Percentiles rank a stretch among this genome's conserved stretches.
These are phyloP conservation scores for Plasmodium billcollinsi DNA, from an alignment of 169 alveolate genomes.

Conservation along the genomic window DNA sequence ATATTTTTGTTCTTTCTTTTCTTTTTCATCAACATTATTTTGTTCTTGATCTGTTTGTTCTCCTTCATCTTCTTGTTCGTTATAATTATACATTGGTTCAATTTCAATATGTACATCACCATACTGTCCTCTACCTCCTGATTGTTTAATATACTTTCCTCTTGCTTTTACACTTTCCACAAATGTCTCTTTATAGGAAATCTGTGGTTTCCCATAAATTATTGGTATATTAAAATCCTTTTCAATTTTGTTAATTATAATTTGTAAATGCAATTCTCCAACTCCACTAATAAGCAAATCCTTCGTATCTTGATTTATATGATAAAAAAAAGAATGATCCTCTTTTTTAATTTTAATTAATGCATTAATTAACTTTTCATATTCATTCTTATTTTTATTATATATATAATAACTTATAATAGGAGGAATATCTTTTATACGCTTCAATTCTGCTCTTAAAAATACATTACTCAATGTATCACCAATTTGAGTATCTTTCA, in stretches of 20 bases:
- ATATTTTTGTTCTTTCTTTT: conserved; percentile 1
- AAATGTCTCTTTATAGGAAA: conserved; percentile 92
- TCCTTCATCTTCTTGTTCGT: conserved; percentile 79
- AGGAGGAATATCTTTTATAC: conserved; percentile 89
- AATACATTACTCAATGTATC: conserved; percentile 87
- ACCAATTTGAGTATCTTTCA: conserved; percentile 89
- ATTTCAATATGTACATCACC: conserved; percentile 89
- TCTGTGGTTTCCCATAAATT: conserved; percentile 93
- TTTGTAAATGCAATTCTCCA: conserved; percentile 97
- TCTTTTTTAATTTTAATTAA: conserved; percentile 85
- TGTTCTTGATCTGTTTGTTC: not conserved
- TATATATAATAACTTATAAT: conserved; percentile 87
- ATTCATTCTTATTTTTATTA: conserved; percentile 80
- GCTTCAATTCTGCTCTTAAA: conserved; percentile 84
- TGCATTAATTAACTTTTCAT: conserved; percentile 87
- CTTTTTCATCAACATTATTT: not conserved
- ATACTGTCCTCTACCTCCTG: conserved; percentile 93
- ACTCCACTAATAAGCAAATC: conserved; percentile 91
- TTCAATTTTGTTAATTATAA: conserved; percentile 92
- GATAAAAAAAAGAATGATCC: conserved; percentile 87
- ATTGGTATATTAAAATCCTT: conserved; percentile 92
- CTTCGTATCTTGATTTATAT: conserved; percentile 89
- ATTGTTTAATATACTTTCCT: conserved; percentile 89
- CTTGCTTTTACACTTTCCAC: conserved; percentile 82
- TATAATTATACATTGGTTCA: conserved; percentile 88